Evolutionary conservation across 2,329 filamentous ascomycete species (phyloP).

Genomic region (Hypoxylon sp.): DNA sequence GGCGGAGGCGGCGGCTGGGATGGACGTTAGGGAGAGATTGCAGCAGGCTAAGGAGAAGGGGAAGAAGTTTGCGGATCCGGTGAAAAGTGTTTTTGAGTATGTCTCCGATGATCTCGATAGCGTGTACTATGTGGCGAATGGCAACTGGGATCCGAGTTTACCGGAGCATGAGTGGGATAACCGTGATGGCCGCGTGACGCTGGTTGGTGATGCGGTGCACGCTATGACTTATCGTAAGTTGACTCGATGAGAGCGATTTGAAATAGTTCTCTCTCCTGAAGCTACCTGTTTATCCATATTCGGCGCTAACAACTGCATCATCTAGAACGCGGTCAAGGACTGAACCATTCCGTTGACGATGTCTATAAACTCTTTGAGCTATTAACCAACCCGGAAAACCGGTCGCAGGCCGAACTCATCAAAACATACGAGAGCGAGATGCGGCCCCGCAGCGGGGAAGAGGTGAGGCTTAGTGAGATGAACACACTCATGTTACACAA

Average conservation of each 20-base stretch:
- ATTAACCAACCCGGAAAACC: constrained; percentile 40
- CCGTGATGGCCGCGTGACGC: constrained; percentile 51
- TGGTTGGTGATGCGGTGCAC: constrained; percentile 57
- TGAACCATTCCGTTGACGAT: constrained; percentile 64
- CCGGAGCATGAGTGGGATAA: constrained; percentile 54
- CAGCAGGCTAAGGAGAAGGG: constrained; percentile 59
- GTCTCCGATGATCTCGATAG: constrained; percentile 51
- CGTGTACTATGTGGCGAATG: constrained; percentile 52
- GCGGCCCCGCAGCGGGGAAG: constrained; percentile 60
- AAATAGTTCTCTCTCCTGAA: not conserved
- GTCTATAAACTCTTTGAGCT: constrained; percentile 58
- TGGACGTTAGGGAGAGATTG: constrained; percentile 57
- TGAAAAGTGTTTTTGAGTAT: constrained; percentile 59
- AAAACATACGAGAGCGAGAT: constrained; percentile 62
- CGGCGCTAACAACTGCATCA: constrained; percentile 7
- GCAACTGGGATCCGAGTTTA: constrained; percentile 54
- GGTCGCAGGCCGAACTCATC: constrained; percentile 52
- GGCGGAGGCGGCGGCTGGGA: constrained; percentile 51
- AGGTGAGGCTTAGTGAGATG: constrained; percentile 60
- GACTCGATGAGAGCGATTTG: not conserved
- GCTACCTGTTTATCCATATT: not conserved
- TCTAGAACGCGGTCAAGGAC: constrained; percentile 62
- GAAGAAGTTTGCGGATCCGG: constrained; percentile 60
- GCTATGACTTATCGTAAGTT: constrained; percentile 56
- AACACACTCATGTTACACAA: constrained; percentile 65